Percentiles rank a stretch among this genome's conserved stretches.
These are phyloP conservation scores for Septoria petroselini DNA, from an alignment of 2,329 filamentous ascomycete genomes.

Conservation along the genomic window DNA sequence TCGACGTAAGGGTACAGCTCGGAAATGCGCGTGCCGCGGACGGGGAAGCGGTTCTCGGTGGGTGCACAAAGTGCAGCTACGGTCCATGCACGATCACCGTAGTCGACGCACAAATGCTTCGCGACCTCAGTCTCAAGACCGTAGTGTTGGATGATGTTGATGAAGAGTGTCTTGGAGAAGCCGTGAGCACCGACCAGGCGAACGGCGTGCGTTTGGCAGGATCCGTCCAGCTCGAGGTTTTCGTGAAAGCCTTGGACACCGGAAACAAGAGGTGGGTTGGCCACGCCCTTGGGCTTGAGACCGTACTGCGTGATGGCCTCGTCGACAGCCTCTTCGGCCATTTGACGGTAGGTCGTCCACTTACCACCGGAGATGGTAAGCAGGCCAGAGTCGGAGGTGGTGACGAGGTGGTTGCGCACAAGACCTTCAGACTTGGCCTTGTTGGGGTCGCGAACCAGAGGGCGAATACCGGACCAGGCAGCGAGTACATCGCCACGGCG, in stretches of 20 bases:
- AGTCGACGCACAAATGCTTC: slow-evolving; percentile 80
- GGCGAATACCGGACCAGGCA: slow-evolving; percentile 84
- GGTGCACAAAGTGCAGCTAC: slow-evolving; percentile 76
- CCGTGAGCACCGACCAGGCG: slow-evolving; percentile 80
- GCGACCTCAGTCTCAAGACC: slow-evolving; percentile 89
- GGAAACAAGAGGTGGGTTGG: slow-evolving; percentile 60
- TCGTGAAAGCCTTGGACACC: slow-evolving; percentile 70
- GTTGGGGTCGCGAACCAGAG: slow-evolving; percentile 81
- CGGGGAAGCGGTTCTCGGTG: slow-evolving; percentile 76
- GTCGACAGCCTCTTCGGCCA: slow-evolving; percentile 87
- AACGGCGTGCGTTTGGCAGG: slow-evolving; percentile 79
- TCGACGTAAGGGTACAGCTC: slow-evolving; percentile 85
- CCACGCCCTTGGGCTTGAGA: slow-evolving; percentile 57
- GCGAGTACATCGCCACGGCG: slow-evolving; percentile 83
- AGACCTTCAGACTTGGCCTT: slow-evolving; percentile 82
- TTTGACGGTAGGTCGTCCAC: slow-evolving; percentile 90
- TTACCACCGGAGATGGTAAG: slow-evolving; percentile 85
- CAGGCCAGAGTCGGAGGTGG: slow-evolving; percentile 73
- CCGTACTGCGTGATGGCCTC: slow-evolving; percentile 69
- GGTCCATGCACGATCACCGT: slow-evolving; percentile 89
- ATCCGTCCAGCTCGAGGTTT: slow-evolving; percentile 66
- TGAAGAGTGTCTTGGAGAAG: slow-evolving; percentile 87
- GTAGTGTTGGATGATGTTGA: slow-evolving; percentile 91
- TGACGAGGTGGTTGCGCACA: slow-evolving; percentile 81
- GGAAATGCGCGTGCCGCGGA: slow-evolving; percentile 75